phyloP scores from a whole-genome alignment of 2,329 filamentous ascomycete genomes.

The Ramularia endophylla region DNA sequence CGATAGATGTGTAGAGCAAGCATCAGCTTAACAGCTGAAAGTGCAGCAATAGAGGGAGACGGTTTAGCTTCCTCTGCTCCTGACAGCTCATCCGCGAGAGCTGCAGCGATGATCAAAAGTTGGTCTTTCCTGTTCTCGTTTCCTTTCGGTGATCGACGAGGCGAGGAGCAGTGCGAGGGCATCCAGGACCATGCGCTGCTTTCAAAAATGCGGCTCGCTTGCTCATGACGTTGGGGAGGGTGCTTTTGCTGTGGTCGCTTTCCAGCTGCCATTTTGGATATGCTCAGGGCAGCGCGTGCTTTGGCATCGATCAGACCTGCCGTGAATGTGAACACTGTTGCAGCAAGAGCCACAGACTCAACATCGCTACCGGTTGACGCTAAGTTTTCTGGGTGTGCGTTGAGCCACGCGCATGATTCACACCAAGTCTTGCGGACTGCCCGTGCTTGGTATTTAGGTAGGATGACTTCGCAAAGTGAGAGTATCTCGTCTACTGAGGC shows the following conservation, averaged over 20 bases:
- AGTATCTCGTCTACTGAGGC: slow-evolving; percentile 20
- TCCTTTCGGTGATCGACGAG: slow-evolving; percentile 7
- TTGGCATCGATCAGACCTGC: slow-evolving; percentile 26
- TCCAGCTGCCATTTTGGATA: slow-evolving; percentile 21
- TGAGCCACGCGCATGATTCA: slow-evolving; percentile 19
- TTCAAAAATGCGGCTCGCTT: background rate
- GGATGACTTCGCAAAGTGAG: slow-evolving; percentile 22
- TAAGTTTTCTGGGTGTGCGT: slow-evolving; percentile 8
- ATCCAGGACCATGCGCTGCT: slow-evolving; percentile 22
- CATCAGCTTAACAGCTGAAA: slow-evolving; percentile 35
- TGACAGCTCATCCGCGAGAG: slow-evolving; percentile 22
- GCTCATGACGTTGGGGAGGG: background rate
- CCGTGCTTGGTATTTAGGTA: slow-evolving; percentile 21
- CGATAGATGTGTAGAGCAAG: slow-evolving; percentile 75
- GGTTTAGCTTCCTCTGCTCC: slow-evolving; percentile 1
- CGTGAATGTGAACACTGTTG: slow-evolving; percentile 36
- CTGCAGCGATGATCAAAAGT: slow-evolving; percentile 20
- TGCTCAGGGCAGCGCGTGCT: slow-evolving; percentile 21
- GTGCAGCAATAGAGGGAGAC: slow-evolving; percentile 2
- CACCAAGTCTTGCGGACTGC: slow-evolving; percentile 27
- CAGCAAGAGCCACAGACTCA: slow-evolving; percentile 36
- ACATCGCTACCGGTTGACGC: slow-evolving; percentile 11
- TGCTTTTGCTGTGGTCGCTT: slow-evolving; percentile 4
- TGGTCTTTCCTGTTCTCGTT: slow-evolving; percentile 21
- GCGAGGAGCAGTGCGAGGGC: background rate